phyloP scores from a whole-genome alignment of 306 rosid species.

The cucumber (Cucumis sativus) region DNA sequence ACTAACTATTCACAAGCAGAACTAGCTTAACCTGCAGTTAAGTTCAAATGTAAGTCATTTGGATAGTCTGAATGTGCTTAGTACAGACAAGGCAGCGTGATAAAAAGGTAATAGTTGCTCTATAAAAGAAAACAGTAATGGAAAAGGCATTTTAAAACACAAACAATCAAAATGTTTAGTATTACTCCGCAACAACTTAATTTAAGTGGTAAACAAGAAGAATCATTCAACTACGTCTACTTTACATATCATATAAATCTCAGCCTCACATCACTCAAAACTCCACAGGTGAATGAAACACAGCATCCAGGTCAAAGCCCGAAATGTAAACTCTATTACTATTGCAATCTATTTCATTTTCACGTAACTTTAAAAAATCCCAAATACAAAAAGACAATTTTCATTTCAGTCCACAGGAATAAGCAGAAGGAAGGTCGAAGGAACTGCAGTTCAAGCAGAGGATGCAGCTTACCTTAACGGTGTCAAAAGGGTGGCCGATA shows the following conservation, averaged over 20 bases:
- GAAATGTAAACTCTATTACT: neutral
- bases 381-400: neutral
- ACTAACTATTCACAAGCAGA: neutral
- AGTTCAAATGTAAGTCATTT: neutral
- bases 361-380: neutral
- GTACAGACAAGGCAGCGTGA: neutral
- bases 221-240: neutral
- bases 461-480: slow-evolving; percentile 32
- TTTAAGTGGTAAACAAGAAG: neutral
- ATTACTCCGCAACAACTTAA: neutral
- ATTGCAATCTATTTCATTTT: neutral
- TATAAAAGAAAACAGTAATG: neutral
- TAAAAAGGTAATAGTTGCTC: neutral
- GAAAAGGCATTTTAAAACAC: neutral
- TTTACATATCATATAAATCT: neutral
- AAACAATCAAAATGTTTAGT: neutral
- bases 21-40: neutral
- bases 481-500: slow-evolving; percentile 52
- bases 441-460: neutral
- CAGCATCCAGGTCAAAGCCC: neutral
- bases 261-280: neutral
- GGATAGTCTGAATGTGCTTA: neutral
- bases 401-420: neutral
- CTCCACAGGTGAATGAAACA: neutral
- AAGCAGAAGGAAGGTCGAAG: neutral